Evolutionary conservation across 305 asterid genomes (phyloP).

Genomic region (Fraxinus latifolia): DNA sequence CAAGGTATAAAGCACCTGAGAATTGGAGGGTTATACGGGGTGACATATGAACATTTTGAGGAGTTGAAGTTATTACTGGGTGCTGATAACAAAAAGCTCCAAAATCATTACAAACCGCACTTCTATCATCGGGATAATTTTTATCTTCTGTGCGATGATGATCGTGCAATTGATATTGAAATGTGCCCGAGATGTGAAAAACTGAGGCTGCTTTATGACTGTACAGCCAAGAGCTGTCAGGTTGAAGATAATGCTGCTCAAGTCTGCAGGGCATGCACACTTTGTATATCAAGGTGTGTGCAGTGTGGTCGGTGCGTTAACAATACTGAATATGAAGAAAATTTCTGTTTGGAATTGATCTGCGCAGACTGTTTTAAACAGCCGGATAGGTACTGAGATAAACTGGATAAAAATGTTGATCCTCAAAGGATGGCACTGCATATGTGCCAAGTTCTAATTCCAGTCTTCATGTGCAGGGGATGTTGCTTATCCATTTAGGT

Average conservation of each 20-base stretch:
- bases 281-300: conserved; percentile 71
- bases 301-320: conserved; percentile 72
- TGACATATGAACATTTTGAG: conserved; percentile 49
- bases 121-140: conserved; percentile 53
- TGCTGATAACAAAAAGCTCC: conserved; percentile 20
- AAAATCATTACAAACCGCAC: conserved; percentile 45
- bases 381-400: conserved; percentile 13
- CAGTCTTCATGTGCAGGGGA: neutral
- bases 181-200: conserved; percentile 69
- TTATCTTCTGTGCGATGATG: conserved; percentile 61
- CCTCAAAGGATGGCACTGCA: neutral
- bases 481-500: neutral
- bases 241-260: conserved; percentile 36
- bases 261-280: conserved; percentile 65
- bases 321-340: conserved; percentile 62
- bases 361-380: conserved; percentile 58
- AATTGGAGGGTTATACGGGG: conserved; percentile 65
- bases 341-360: conserved; percentile 59
- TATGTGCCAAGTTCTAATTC: neutral
- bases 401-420: neutral
- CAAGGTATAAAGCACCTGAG: conserved; percentile 59
- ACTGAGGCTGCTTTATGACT: conserved; percentile 68
- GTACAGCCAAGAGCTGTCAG: conserved; percentile 69
- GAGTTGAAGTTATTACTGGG: conserved; percentile 53
- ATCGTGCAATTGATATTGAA: conserved; percentile 70